Evolutionary conservation across 2,329 filamentous ascomycete genomes (phyloP), one percentile per base, ranked within the genome.

Genomic region (Cladosporium halotolerans): DNA sequence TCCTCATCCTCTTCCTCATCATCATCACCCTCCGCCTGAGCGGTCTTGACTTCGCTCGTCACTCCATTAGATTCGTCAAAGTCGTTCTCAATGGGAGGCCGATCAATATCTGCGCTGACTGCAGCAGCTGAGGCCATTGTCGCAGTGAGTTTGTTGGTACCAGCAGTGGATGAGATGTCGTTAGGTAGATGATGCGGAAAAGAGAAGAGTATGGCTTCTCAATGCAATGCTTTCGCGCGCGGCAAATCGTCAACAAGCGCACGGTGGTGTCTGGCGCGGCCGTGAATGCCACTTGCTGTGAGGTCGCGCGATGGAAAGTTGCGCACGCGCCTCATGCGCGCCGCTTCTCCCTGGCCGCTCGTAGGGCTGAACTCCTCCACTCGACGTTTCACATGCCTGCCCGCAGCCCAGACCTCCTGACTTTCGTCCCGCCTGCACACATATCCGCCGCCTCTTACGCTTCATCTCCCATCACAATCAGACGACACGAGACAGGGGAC

Each of bases 91-190:
- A 53, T 19, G 9, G 58, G 59, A 11, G 62, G 57, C n/a, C 41
- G 44, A n/a, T 55, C 58, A 10, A 56, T 56, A 50, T 64, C 63
- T 33, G 68, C 66, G 55, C 64, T 68, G 44, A 64, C 61, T 42
- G 64, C 63, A 36, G 60, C 63, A 16, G 62, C 61, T 16, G 68
- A 70, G 44, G 70, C 70, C 72, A 74, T 73, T 55, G 16, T 49
- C 8, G 40, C 5, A 28, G 14, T 18, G 18, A n/a, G n/a, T 39
- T 28, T 34, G 31, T 8, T 33, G 6, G 40, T 39, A 40, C 40
- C n/a, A 44, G 33, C 8, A 10, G 36, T 14, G 36, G 36, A 14
- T 13, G 3, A 2, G n/a, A 39, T n/a, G 8, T 39, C 19, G 16
- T 13, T 9, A 10, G 39, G 9, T 11, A 41, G 8, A 3, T 10